Evolutionary conservation across 2,329 filamentous ascomycete species (phyloP), one percentile per base, ranked within the genome.

Genomic region (Aspergillus fumigatiaffinis): DNA sequence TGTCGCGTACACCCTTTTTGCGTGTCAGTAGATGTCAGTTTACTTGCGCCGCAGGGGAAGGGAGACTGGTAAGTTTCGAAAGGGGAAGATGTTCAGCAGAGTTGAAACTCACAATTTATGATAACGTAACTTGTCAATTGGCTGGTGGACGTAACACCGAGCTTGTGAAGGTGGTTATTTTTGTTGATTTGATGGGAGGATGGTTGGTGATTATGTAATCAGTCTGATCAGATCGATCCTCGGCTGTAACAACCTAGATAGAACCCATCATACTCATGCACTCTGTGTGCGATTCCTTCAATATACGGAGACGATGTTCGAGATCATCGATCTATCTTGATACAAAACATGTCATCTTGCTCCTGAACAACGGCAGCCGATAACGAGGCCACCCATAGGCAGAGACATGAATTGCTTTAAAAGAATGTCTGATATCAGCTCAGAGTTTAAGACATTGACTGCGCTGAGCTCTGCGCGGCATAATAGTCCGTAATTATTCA

Each of bases 1-100:
- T 46, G 28, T 59, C 23, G 53, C 50, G 41, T 57, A 32, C 46
- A n/a, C 53, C 60, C 25, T 46, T 53, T 48, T 32, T 2, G n/a
- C 10, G 20, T 23, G 23, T 23, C 47, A 8, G 26, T 26, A 56
- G 29, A 23, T 28, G 25, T 42, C 53, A 44, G 51, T 10, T 49
- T 23, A 25, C 28, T 26, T 21, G 20, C 26, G 32, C 32, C 4
- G 4, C 12, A 7, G 32, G 5, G 12, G 14, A 35, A 17, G 4
- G 4, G 14, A 17, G 17, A 35, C 2, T 7, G 32, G 32, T 6
- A 14, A 17, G 32, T 1, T 35, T 17, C 12, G 1, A 17, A 35
- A 35, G 32, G 32, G 12, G 14, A 4, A 17, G 2, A 17, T 35
- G 3, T 5, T 17, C 12, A 6, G 14, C 14, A 17, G 32, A 5